phyloP scores from a whole-genome alignment of 306 rosid genomes.

The Amphicarpaea edgeworthii region DNA sequence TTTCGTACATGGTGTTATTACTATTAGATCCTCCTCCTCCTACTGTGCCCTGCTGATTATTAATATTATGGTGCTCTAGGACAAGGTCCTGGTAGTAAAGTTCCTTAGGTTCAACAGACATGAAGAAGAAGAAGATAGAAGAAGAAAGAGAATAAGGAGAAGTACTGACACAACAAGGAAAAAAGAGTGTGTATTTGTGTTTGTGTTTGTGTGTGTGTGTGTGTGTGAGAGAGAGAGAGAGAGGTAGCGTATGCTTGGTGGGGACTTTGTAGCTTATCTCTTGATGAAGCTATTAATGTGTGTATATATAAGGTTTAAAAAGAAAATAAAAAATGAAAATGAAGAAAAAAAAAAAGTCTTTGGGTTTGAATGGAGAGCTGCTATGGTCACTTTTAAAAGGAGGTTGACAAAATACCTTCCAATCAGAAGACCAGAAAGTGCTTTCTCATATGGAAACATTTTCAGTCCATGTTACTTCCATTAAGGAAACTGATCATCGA shows the following conservation, averaged over 20 bases:
- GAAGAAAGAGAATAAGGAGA: conserved; percentile 21
- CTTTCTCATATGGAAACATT: conserved; percentile 71
- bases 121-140: conserved; percentile 54
- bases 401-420: conserved; percentile 83
- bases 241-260: conserved; percentile 34
- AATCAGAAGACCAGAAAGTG: conserved; percentile 67
- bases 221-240: too few species aligned
- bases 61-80: conserved; percentile 43
- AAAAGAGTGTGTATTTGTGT: neutral
- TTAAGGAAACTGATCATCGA: conserved; percentile 57
- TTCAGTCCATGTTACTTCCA: conserved; percentile 53
- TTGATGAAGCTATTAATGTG: conserved; percentile 45
- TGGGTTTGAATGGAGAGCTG: conserved; percentile 70
- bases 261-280: conserved; percentile 50
- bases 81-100: conserved; percentile 58
- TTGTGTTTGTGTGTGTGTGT: neutral
- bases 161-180: neutral
- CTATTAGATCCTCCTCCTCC: conserved; percentile 26
- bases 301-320: conserved; percentile 38
- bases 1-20: conserved; percentile 48
- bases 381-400: conserved; percentile 64
- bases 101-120: conserved; percentile 72
- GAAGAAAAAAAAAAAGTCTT: conserved; percentile 45
- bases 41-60: conserved; percentile 37
- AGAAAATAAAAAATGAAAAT: neutral